Evolutionary conservation across 208 protist genomes (phyloP).

Genomic region (Giardia muris): DNA sequence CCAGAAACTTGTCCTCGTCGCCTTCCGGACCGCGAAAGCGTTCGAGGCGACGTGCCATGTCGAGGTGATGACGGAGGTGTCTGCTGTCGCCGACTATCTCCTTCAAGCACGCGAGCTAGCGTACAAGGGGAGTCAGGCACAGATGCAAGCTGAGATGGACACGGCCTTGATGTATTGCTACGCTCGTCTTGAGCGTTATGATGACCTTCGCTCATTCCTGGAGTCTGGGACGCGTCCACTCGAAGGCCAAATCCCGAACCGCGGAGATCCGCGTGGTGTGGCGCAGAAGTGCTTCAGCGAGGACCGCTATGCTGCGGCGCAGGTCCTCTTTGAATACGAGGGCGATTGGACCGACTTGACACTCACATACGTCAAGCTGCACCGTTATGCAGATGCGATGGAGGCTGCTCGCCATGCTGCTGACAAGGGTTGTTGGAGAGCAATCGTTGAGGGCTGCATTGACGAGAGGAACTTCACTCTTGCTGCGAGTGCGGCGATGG

Average conservation of each 20-base stretch:
- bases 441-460: slow-evolving; percentile 83
- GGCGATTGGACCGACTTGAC: slow-evolving; percentile 81
- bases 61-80: slow-evolving; percentile 67
- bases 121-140: slow-evolving; percentile 34
- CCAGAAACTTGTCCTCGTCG: background rate
- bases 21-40: slow-evolving; percentile 54
- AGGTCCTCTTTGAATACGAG: slow-evolving; percentile 81
- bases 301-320: slow-evolving; percentile 80
- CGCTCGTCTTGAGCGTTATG: slow-evolving; percentile 70
- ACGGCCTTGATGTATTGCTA: slow-evolving; percentile 84
- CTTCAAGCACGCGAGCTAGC: slow-evolving; percentile 79
- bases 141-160: slow-evolving; percentile 63
- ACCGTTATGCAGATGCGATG: slow-evolving; percentile 65
- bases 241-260: slow-evolving; percentile 66
- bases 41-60: slow-evolving; percentile 60
- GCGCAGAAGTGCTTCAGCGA: slow-evolving; percentile 91
- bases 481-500: slow-evolving; percentile 80
- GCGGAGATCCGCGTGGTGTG: slow-evolving; percentile 72
- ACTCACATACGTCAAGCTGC: slow-evolving; percentile 75
- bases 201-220: slow-evolving; percentile 95
- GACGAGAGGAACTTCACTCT: slow-evolving; percentile 86
- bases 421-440: slow-evolving; percentile 49
- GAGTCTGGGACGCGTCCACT: too few species aligned
- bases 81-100: slow-evolving; percentile 88
- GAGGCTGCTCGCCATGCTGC: slow-evolving; percentile 93